Evolutionary conservation across 1,139 yeast genomes (phyloP), one percentile per base, ranked within the genome.

Genomic region (Debaryomyces robertsiae): DNA sequence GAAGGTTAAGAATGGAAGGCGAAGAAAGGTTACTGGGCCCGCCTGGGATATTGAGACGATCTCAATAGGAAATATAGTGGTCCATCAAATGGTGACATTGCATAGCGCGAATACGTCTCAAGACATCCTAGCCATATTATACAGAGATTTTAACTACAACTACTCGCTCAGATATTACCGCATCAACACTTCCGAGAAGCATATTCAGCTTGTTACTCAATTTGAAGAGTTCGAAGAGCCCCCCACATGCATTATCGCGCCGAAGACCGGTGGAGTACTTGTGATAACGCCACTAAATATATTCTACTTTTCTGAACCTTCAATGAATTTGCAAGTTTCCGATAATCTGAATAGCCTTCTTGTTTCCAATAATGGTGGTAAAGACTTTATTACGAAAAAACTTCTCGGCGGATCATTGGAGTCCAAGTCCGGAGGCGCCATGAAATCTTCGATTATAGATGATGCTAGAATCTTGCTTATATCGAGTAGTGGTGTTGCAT

Each of bases 131-230:
- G 70, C 71, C 0, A 47, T 69, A 1, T 46, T 69, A 11, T 69
- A 68, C 46, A 53, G 75, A 25, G 75, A 69, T 40, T 61, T 61
- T 33, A 62, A 64, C 34, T 65, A 61, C 45, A 54, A 57, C 31
- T 62, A 56, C 39, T 63, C 69, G 3, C 43, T 71, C 32, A 49
- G 77, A 24, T 60, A 53, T 43, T 68, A 66, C 45, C 37, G 47
- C 11, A 42, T 62, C 3, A 45, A 49, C n/a, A 6, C 37, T 5
- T 24, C 30, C 1, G 37, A 40, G 4, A 45, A 41, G 9, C 40
- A 39, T 2, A 43, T 59, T 19, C 39, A 32, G 0, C 34, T 64
- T 3, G n/a, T 42, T 5, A 45, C 50, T 17, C 74, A 69, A 41
- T 63, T 61, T 45, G 60, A 60, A n/a, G 65, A 57, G 36, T 72